phyloP scores from a whole-genome alignment of 2,329 filamentous ascomycete species.

The Phoma sp. region DNA sequence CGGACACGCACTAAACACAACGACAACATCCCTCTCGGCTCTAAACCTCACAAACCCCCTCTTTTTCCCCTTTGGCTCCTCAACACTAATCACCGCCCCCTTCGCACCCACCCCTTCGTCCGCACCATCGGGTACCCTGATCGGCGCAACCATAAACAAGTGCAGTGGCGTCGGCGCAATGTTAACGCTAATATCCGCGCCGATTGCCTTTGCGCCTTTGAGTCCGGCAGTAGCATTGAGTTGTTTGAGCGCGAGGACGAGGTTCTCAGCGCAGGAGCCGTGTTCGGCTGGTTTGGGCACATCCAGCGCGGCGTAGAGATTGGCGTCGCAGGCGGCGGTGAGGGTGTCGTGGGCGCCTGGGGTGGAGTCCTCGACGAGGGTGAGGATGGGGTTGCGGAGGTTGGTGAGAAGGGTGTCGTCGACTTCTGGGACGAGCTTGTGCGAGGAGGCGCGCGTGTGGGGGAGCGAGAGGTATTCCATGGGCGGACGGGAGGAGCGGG shows the following conservation, averaged over 20 bases:
- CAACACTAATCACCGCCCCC: constrained; percentile 37
- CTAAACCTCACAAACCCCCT: constrained; percentile 43
- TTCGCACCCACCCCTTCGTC: constrained; percentile 35
- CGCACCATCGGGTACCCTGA: constrained; percentile 22
- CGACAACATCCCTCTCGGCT: constrained; percentile 47
- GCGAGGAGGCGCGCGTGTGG: constrained; percentile 53
- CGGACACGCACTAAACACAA: constrained; percentile 50
- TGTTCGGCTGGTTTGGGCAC: constrained; percentile 56
- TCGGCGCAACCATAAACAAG: constrained; percentile 51
- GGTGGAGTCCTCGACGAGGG: constrained; percentile 54
- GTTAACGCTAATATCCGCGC: constrained; percentile 58
- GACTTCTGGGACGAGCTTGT: constrained; percentile 52
- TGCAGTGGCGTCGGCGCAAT: constrained; percentile 56
- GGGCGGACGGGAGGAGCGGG: constrained; percentile 43
- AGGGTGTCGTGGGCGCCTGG: constrained; percentile 57
- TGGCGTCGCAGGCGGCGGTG: constrained; percentile 57
- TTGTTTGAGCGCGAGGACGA: constrained; percentile 58
- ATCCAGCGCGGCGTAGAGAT: constrained; percentile 52
- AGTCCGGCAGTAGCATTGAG: constrained; percentile 56
- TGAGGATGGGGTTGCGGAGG: constrained; percentile 56
- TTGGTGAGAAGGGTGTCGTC: constrained; percentile 56
- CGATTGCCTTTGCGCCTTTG: constrained; percentile 55
- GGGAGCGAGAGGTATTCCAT: constrained; percentile 59
- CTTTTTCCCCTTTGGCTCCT: constrained; percentile 46
- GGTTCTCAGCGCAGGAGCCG: constrained; percentile 58